These are phyloP conservation scores for Populus hybrid DNA, from an alignment of 441 rosid genomes.

Conservation along the genomic window DNA sequence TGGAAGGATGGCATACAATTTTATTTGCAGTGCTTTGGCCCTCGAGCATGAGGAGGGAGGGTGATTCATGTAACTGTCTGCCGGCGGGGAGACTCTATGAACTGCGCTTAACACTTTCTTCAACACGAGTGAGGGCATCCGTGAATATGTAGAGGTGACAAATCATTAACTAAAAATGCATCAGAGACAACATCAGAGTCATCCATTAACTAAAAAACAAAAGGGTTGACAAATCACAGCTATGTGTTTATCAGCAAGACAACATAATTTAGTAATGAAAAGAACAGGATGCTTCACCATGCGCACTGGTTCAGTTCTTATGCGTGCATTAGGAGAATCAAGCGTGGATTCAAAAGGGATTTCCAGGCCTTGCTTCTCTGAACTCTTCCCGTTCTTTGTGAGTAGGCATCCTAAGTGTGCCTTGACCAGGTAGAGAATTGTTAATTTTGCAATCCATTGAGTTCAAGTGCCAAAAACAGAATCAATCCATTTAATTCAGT, in stretches of 20 bases:
- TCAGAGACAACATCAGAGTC: too few species aligned
- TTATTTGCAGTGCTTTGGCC: neutral
- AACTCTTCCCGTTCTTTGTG: slow-evolving; percentile 87
- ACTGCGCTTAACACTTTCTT: slow-evolving; percentile 54
- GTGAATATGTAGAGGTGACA: slow-evolving; percentile 23
- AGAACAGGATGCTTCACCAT: slow-evolving; percentile 38
- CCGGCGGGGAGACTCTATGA: slow-evolving; percentile 20
- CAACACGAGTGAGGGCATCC: slow-evolving; percentile 66
- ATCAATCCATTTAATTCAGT: neutral
- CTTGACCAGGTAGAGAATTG: slow-evolving; percentile 81
- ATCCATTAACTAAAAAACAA: neutral
- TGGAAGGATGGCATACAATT: neutral
- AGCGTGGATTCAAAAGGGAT: slow-evolving; percentile 91
- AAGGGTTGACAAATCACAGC: neutral
- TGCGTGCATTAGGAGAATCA: slow-evolving; percentile 78
- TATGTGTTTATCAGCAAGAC: neutral
- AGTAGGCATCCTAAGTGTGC: slow-evolving; percentile 66
- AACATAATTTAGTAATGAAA: neutral
- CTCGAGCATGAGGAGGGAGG: neutral
- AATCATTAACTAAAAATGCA: too few species aligned
- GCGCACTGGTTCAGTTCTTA: slow-evolving; percentile 68
- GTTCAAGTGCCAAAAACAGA: neutral
- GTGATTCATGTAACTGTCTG: neutral
- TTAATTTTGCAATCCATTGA: slow-evolving; percentile 74
- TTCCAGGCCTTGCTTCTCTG: slow-evolving; percentile 87